Evolutionary conservation across 768 basidiomycete genomes (phyloP), one percentile per base, ranked within the genome.

Genomic region (Leucocoprinus leucothites): DNA sequence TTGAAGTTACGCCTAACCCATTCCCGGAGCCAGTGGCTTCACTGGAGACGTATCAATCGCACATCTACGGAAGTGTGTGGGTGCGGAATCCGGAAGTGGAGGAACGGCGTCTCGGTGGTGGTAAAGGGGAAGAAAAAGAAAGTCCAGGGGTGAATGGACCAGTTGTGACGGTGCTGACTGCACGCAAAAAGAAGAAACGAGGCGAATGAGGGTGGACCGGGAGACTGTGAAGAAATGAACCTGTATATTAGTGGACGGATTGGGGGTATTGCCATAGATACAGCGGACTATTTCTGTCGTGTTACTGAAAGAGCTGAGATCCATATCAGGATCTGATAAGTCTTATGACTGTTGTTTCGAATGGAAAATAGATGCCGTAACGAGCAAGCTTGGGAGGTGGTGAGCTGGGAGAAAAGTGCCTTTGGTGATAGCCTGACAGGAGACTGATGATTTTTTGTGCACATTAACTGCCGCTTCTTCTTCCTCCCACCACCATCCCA

Each of bases 1-100:
- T 70, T 9, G 84, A 85, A 41, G 67, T 80, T 24, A 84, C 86
- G 46, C 85, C 86, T 40, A 87, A 85, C 63, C 80, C 82, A 18
- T 86, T 86, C 65, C 76, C 82, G 7, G 87, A 88, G 62, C 85
- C 86, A 6, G 78, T 78, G 48, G 74, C 81, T 34, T 83, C 82
- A 31, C 68, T 78, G 41, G 83, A 83, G 66, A 85, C 81, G 48
- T 88, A 89, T 67, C 54, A 66, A n/a, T 67, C 74, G 48, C 69
- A 82, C 63, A 81, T 89, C 25, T 86, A 84, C 64, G 87, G 87
- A 24, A 64, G 72, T n/a, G 67, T 82, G 43, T 57, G 55, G 41
- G 82, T 87, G 46, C 72, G 73, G 56, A 87, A 88, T 61, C 59
- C 69, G n/a, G 62, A 73, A 18, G 66, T 66, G 3, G 64, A 57